A percentile compares a stretch with the other conserved stretches of the same genome.
phyloP scores from a whole-genome alignment of 108 stramenopile species.

The Parmales sp. region DNA sequence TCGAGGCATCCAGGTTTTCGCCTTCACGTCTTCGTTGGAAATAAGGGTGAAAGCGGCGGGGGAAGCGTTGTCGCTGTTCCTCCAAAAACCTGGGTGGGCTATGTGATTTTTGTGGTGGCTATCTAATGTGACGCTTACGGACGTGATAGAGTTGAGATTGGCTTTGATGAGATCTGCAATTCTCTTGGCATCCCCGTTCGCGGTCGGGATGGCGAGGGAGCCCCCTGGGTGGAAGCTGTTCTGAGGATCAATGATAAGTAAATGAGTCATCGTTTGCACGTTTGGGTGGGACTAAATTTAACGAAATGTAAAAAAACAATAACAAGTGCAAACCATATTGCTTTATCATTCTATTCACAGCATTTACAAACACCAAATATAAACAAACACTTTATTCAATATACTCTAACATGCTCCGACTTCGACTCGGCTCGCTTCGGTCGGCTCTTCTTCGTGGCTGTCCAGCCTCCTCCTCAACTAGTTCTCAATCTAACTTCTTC shows the following conservation, averaged over 20 bases:
- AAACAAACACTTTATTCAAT: too few relatives aligned
- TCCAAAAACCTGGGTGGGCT: conserved; percentile 87
- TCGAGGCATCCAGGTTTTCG: conserved; percentile 53
- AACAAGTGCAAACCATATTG: too few relatives aligned
- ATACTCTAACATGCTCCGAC: too few relatives aligned
- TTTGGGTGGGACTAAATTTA: too few relatives aligned
- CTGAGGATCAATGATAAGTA: conserved; percentile 82
- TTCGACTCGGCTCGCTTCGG: too few relatives aligned
- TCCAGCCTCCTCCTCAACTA: too few relatives aligned
- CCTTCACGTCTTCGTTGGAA: conserved; percentile 38
- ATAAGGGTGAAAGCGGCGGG: conserved; percentile 82
- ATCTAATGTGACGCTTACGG: conserved; percentile 65
- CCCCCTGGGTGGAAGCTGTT: conserved; percentile 88
- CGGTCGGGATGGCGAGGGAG: conserved; percentile 71
- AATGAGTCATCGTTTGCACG: too few relatives aligned
- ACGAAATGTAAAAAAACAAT: too few relatives aligned
- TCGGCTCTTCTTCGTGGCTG: too few relatives aligned
- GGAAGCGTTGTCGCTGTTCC: conserved; percentile 6
- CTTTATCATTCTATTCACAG: too few relatives aligned
- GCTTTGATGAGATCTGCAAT: conserved; percentile 53
- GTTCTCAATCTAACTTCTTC: background rate
- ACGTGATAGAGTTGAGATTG: conserved; percentile 11
- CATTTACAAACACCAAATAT: too few relatives aligned
- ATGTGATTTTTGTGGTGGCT: conserved; percentile 81
- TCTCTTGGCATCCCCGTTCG: conserved; percentile 61